Conservation (phyloP, 176 grass and related monocot genomes). For the Carex littledalei region DNA sequence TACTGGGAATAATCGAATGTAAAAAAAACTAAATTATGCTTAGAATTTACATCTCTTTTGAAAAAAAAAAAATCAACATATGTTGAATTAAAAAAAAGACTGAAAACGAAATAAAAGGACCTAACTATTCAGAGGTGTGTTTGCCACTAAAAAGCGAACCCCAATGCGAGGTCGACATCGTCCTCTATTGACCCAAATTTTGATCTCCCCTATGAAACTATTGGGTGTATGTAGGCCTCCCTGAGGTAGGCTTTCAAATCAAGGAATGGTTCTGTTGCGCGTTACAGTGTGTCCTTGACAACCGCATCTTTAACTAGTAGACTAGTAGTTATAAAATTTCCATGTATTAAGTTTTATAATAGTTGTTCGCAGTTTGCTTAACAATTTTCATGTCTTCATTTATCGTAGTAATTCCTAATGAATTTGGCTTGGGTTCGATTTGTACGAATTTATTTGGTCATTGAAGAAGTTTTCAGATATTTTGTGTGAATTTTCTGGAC, state of each 20-base stretch:
- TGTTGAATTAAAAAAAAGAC: neutral
- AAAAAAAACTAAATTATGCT: neutral
- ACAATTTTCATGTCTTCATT: too few relatives aligned
- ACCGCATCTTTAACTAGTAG: slow-evolving; percentile 43
- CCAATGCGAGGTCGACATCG: slow-evolving; percentile 38
- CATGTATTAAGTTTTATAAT: too few relatives aligned
- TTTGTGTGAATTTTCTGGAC: too few relatives aligned
- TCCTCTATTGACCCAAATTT: slow-evolving; percentile 25
- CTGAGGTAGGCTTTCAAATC: slow-evolving; percentile 87
- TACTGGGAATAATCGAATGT: too few relatives aligned
- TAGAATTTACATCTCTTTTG: slow-evolving; percentile 3
- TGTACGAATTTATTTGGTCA: too few relatives aligned
- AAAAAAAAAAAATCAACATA: slow-evolving; percentile 6
- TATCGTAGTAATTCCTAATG: too few relatives aligned
- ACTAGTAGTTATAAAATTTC: too few relatives aligned
- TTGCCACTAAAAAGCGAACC: slow-evolving; percentile 48
- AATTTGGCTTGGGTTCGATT: too few relatives aligned
- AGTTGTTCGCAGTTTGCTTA: too few relatives aligned
- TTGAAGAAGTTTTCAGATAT: too few relatives aligned
- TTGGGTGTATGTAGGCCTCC: slow-evolving; percentile 73
- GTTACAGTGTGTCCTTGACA: slow-evolving; percentile 88
- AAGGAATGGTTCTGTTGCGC: slow-evolving; percentile 58
- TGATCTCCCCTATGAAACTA: slow-evolving; percentile 47
- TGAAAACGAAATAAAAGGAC: neutral
- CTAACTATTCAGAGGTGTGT: slow-evolving; percentile 42